phyloP scores from a whole-genome alignment of 495 filamentous ascomycete species.

The Neurospora sublineolata region DNA sequence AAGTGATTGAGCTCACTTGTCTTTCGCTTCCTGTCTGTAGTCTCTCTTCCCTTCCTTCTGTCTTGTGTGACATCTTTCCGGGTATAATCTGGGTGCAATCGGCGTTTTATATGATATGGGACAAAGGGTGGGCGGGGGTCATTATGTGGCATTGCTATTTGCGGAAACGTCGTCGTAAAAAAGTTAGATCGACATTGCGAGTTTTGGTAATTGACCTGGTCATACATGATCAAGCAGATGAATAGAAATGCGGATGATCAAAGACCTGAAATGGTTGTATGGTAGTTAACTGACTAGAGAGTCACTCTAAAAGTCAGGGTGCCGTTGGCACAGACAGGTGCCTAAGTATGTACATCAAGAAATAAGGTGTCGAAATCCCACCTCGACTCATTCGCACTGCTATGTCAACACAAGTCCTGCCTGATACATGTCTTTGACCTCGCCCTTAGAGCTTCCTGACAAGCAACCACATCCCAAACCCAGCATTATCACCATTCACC shows the following conservation, averaged over 20 bases:
- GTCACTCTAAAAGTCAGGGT: background rate
- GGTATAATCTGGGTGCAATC: background rate
- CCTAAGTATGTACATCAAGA: background rate
- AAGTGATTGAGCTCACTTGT: slow-evolving; percentile 24
- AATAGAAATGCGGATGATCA: background rate
- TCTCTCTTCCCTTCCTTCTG: background rate
- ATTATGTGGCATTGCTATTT: background rate
- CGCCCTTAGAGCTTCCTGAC: background rate
- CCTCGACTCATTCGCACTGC: background rate
- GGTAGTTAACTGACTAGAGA: background rate
- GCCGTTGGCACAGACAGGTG: background rate
- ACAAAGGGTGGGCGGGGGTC: background rate
- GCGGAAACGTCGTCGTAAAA: background rate
- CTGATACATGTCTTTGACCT: background rate
- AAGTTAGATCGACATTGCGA: background rate
- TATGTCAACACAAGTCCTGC: background rate
- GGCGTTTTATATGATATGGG: background rate
- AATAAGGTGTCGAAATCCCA: background rate
- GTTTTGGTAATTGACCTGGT: background rate
- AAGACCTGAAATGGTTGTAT: background rate
- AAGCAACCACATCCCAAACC: background rate
- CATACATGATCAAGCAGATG: background rate
- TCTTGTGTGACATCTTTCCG: background rate
- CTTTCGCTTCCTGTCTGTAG: background rate
- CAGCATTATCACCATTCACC: background rate